Conservation (phyloP, 495 filamentous ascomycete genomes). For the Beverwykella pulmonaria region DNA sequence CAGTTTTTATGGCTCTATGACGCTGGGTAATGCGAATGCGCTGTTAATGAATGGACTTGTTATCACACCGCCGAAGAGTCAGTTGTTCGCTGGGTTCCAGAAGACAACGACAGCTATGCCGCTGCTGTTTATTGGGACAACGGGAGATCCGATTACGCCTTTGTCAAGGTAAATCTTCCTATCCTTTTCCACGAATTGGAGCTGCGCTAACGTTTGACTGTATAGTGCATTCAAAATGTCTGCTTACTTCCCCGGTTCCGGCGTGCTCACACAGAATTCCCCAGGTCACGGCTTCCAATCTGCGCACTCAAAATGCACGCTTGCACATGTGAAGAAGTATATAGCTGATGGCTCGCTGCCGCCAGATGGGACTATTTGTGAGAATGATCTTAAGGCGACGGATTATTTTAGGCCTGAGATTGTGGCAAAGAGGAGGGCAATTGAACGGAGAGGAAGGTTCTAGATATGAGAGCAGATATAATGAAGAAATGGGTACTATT, state of each 20-base stretch:
- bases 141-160: conserved; percentile 60
- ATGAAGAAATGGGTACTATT: neutral
- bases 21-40: neutral
- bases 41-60: neutral
- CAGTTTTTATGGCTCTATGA: neutral
- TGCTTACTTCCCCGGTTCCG: conserved; percentile 53
- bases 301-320: neutral
- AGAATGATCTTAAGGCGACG: neutral
- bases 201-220: conserved; percentile 1
- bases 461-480: neutral
- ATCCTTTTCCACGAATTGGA: neutral
- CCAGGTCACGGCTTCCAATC: conserved; percentile 45
- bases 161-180: conserved; percentile 24
- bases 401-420: neutral
- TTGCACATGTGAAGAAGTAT: neutral
- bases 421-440: neutral
- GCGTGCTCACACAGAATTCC: conserved; percentile 56
- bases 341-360: conserved; percentile 1
- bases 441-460: neutral
- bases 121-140: conserved; percentile 58
- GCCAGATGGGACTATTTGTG: neutral
- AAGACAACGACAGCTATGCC: conserved; percentile 53
- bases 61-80: conserved; percentile 2
- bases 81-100: conserved; percentile 41
- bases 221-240: conserved; percentile 52